Conservation (phyloP, 192 early-diverging fungal genomes). For the Umbelopsis sp. region DNA sequence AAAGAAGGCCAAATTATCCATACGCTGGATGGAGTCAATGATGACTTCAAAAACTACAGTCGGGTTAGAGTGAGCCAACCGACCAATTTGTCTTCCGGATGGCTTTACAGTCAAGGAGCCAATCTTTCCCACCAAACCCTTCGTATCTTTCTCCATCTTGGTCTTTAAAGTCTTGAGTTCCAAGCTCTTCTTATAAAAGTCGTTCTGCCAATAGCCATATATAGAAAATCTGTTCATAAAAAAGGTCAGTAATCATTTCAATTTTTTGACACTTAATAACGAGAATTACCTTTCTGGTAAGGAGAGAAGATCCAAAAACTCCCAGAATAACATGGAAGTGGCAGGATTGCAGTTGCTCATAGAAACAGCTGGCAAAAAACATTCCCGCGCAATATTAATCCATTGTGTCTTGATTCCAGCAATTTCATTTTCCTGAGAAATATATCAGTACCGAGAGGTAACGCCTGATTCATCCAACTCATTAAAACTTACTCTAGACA, state of each 20-base stretch:
- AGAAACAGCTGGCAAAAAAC: conserved; percentile 66
- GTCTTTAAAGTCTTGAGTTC: conserved; percentile 55
- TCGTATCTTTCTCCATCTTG: conserved; percentile 54
- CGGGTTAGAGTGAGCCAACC: conserved; percentile 77
- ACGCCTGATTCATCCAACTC: neutral
- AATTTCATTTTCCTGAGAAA: conserved; percentile 2
- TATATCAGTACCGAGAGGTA: neutral
- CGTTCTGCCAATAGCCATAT: conserved; percentile 81
- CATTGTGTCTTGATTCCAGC: conserved; percentile 18
- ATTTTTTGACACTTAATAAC: neutral
- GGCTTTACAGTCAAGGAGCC: conserved; percentile 58
- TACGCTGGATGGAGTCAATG: conserved; percentile 66
- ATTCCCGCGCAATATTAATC: conserved; percentile 39
- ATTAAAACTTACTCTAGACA: conserved; percentile 23
- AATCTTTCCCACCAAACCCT: conserved; percentile 29
- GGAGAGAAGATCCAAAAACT: conserved; percentile 58
- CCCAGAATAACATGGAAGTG: conserved; percentile 64
- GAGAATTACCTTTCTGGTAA: conserved; percentile 60
- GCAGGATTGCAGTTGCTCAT: conserved; percentile 67
- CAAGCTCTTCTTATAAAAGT: conserved; percentile 54
- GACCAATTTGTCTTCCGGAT: conserved; percentile 72
- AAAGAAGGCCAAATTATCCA: conserved; percentile 74
- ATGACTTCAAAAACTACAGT: conserved; percentile 69
- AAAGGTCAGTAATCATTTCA: neutral
- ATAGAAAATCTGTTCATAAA: conserved; percentile 39